Evolutionary conservation across 148 eudicot species (phyloP).

Genomic region (Rhododendron henanense): DNA sequence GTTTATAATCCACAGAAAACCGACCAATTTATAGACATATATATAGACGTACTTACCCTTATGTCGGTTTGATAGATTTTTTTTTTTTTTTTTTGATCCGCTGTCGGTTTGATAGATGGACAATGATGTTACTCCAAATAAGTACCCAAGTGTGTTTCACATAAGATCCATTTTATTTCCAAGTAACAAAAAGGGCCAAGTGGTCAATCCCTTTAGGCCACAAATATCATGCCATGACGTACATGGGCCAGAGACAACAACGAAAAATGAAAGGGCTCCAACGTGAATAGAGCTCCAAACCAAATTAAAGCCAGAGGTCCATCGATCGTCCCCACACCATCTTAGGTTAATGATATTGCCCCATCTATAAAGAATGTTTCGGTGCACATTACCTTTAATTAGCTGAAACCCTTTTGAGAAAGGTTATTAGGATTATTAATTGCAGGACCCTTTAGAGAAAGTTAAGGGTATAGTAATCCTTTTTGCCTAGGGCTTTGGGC

Average conservation of each 20-base stretch:
- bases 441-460: not conserved
- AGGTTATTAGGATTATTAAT: not conserved
- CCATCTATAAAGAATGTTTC: not conserved
- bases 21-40: not conserved
- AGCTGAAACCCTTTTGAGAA: constrained; percentile 9
- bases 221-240: not conserved
- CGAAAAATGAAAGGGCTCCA: not conserved
- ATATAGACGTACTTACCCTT: no score
- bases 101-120: not conserved
- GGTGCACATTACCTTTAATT: not conserved
- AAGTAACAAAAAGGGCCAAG: not conserved
- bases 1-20: not conserved
- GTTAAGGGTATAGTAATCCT: not conserved
- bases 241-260: constrained; percentile 1
- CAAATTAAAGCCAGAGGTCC: not conserved
- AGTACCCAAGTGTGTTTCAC: not conserved
- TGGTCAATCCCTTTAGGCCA: not conserved
- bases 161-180: not conserved
- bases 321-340: not conserved
- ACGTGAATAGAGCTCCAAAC: not conserved
- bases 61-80: not conserved
- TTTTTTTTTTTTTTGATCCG: no score
- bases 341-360: not conserved
- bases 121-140: not conserved
- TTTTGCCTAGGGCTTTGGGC: constrained; percentile 4